phyloP scores from a whole-genome alignment of 1,284 basidiomycete species.

The Cystobasidium pallidum region DNA sequence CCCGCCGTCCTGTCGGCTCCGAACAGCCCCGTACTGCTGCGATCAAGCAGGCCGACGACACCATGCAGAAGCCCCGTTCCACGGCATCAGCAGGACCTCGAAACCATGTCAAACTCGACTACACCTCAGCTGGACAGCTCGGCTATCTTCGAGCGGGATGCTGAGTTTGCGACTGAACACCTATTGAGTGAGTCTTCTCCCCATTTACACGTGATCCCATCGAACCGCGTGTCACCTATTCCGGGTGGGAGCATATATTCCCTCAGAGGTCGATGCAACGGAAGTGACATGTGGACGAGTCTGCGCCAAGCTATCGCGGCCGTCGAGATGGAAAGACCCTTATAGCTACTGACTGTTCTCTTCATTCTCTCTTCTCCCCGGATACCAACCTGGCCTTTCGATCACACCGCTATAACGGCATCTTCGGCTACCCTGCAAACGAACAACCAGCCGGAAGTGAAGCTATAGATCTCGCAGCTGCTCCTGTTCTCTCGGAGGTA shows the following conservation, averaged over 20 bases:
- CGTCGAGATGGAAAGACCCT: too few relatives aligned
- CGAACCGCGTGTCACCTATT: constrained; percentile 4
- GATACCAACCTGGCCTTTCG: not conserved
- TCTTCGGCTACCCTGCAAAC: too few relatives aligned
- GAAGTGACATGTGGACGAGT: not conserved
- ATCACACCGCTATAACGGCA: not conserved
- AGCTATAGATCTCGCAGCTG: constrained; percentile 40
- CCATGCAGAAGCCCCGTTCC: constrained; percentile 1
- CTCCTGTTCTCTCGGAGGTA: constrained; percentile 35
- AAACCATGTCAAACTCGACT: not conserved
- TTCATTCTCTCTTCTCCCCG: not conserved
- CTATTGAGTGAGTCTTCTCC: constrained; percentile 22
- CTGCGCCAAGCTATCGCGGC: too few relatives aligned
- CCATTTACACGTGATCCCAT: constrained; percentile 20
- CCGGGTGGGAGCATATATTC: not conserved
- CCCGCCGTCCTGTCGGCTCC: not conserved
- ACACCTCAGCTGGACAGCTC: constrained; percentile 8
- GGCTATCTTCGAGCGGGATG: constrained; percentile 36
- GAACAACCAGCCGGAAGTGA: constrained; percentile 31
- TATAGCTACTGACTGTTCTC: not conserved
- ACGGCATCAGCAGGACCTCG: not conserved
- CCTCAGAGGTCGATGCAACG: not conserved
- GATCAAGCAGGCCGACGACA: constrained; percentile 10
- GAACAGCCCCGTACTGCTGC: not conserved
- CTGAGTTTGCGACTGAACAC: constrained; percentile 26